phyloP scores from a whole-genome alignment of 352 stramenopile species.

The Vaucheria bursata region DNA sequence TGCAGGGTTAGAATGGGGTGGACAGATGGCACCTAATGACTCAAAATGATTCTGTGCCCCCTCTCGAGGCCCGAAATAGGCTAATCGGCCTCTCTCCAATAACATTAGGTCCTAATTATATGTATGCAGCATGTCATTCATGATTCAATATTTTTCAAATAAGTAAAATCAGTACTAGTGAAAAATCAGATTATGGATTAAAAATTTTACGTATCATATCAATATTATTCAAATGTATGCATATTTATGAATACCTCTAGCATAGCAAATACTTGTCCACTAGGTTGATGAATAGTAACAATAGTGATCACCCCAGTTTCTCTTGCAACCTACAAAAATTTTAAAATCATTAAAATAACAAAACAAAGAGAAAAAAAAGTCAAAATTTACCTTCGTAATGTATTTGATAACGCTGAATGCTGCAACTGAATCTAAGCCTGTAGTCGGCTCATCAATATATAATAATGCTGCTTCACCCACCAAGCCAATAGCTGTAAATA shows the following conservation, averaged over 20 bases:
- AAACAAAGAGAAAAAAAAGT: too few relatives aligned
- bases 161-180: not conserved
- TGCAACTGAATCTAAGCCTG: constrained; percentile 46
- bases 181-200: too few relatives aligned
- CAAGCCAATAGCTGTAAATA: constrained; percentile 3
- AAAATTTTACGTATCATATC: not conserved
- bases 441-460: constrained; percentile 52
- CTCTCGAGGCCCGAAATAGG: constrained; percentile 27
- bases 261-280: constrained; percentile 31
- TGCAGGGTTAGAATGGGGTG: constrained; percentile 18
- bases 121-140: not conserved
- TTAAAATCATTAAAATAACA: too few relatives aligned
- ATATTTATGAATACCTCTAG: constrained; percentile 10
- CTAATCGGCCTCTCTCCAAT: constrained; percentile 19
- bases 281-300: constrained; percentile 51
- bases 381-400: constrained; percentile 28
- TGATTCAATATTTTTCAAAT: not conserved
- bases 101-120: constrained; percentile 42
- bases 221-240: not conserved
- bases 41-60: constrained; percentile 17
- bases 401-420: constrained; percentile 46
- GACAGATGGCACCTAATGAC: constrained; percentile 12
- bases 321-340: not conserved
- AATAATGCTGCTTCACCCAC: constrained; percentile 47
- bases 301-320: constrained; percentile 46